Conservation (phyloP, 2,329 filamentous ascomycete genomes). For the Sporothrix phasma region DNA sequence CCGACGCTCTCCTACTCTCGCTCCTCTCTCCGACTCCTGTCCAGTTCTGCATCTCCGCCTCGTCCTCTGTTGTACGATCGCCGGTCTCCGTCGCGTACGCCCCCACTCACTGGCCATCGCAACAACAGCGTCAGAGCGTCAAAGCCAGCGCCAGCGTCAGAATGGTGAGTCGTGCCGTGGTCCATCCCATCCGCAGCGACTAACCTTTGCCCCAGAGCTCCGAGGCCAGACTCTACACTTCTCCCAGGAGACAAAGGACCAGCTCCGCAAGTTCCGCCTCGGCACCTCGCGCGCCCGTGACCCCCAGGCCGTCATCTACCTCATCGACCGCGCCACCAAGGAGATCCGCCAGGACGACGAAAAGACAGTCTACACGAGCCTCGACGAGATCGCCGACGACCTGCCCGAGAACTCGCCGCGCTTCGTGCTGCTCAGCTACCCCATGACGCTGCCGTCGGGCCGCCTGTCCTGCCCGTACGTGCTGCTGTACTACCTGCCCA, state of each 20-base stretch:
- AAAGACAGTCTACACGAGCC: constrained; percentile 64
- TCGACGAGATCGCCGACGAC: constrained; percentile 76
- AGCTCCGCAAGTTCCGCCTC: constrained; percentile 89
- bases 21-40: neutral
- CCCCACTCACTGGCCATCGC: no score
- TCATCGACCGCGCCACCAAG: constrained; percentile 82
- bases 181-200: no score
- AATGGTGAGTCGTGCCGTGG: neutral
- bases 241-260: constrained; percentile 78
- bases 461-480: constrained; percentile 86
- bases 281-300: constrained; percentile 78
- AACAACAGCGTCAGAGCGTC: no score
- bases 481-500: constrained; percentile 86
- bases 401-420: constrained; percentile 86
- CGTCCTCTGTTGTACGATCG: neutral
- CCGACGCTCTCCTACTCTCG: neutral
- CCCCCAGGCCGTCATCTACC: constrained; percentile 84
- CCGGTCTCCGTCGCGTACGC: neutral
- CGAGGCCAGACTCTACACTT: constrained; percentile 89
- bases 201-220: constrained; percentile 47
- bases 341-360: constrained; percentile 81
- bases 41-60: neutral
- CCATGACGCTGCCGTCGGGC: constrained; percentile 71
- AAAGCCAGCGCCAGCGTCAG: neutral
- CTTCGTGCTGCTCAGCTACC: constrained; percentile 85